Evolutionary conservation across 2,329 filamentous ascomycete species (phyloP).

Genomic region (Botrytis byssoidea): DNA sequence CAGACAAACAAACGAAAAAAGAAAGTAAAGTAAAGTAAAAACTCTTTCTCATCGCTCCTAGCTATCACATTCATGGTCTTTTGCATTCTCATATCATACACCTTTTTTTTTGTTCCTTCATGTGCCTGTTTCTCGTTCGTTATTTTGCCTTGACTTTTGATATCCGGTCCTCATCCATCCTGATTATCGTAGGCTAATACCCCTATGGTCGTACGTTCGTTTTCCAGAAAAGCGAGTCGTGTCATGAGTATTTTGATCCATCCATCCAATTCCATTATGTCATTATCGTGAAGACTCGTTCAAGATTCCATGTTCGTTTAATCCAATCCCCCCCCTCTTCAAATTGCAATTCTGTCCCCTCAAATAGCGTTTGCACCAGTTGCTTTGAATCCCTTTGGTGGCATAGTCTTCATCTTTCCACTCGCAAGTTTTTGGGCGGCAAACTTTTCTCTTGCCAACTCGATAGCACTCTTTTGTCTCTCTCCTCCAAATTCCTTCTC

Average conservation of each 20-base stretch:
- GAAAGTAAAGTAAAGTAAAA: neutral
- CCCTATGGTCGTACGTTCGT: neutral
- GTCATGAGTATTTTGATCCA: neutral
- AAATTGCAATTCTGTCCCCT: neutral
- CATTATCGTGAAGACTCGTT: conserved; percentile 12
- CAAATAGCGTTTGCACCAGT: conserved; percentile 23
- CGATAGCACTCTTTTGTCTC: conserved; percentile 34
- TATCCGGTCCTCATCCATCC: neutral
- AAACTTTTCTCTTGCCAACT: conserved; percentile 37
- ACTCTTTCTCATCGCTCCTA: neutral
- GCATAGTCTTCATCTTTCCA: conserved; percentile 18
- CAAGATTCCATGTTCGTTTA: neutral
- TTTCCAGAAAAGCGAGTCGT: neutral
- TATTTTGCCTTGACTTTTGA: neutral
- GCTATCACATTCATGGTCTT: neutral
- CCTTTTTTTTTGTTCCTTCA: neutral
- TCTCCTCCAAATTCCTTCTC: conserved; percentile 23
- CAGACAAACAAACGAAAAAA: conserved; percentile 2
- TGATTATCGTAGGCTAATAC: neutral
- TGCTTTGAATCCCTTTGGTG: conserved; percentile 21
- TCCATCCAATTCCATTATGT: neutral
- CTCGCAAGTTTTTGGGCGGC: conserved; percentile 32
- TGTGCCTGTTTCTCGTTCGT: neutral
- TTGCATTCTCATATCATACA: neutral
- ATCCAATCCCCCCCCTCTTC: neutral